Conservation (phyloP, 1,284 basidiomycete genomes). For the Exobasidium cylindrosporum region DNA sequence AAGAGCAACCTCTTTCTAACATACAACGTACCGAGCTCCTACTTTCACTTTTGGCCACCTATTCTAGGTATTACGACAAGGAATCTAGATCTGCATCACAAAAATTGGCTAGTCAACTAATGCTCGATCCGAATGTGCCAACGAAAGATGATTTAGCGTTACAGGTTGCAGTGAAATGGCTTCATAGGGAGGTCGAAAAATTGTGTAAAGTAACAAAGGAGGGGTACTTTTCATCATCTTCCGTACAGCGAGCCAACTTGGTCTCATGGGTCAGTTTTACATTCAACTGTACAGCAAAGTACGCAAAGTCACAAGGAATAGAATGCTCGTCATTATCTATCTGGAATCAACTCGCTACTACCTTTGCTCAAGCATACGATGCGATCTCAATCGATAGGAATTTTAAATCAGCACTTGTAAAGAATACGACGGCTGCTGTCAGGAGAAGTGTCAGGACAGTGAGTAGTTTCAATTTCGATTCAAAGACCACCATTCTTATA, state of each 20-base stretch:
- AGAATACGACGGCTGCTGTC: constrained; percentile 5
- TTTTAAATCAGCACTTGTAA: constrained; percentile 17
- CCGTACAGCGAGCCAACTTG: constrained; percentile 66
- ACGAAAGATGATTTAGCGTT: constrained; percentile 60
- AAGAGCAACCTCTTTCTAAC: constrained; percentile 58
- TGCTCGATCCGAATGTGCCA: constrained; percentile 57
- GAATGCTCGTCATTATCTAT: constrained; percentile 14
- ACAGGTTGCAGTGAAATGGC: constrained; percentile 71
- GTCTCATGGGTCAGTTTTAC: constrained; percentile 71
- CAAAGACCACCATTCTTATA: no score
- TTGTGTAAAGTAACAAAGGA: constrained; percentile 21
- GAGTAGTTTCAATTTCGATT: no score
- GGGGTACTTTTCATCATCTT: constrained; percentile 26
- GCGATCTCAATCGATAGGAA: constrained; percentile 20
- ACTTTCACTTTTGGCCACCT: constrained; percentile 69
- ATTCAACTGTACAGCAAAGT: constrained; percentile 39
- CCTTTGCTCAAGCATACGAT: constrained; percentile 34
- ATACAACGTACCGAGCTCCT: constrained; percentile 71
- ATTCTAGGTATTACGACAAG: constrained; percentile 72
- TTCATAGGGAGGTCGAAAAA: constrained; percentile 64
- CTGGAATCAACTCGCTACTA: constrained; percentile 28
- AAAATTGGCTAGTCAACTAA: constrained; percentile 64
- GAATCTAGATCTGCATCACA: constrained; percentile 70
- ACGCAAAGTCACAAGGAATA: background rate
- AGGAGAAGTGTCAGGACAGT: constrained; percentile 29